A percentile compares a stretch with the other conserved stretches of the same genome.
Conservation (phyloP, 371 early-diverging fungal genomes). For the Mortierella polycephala region DNA sequence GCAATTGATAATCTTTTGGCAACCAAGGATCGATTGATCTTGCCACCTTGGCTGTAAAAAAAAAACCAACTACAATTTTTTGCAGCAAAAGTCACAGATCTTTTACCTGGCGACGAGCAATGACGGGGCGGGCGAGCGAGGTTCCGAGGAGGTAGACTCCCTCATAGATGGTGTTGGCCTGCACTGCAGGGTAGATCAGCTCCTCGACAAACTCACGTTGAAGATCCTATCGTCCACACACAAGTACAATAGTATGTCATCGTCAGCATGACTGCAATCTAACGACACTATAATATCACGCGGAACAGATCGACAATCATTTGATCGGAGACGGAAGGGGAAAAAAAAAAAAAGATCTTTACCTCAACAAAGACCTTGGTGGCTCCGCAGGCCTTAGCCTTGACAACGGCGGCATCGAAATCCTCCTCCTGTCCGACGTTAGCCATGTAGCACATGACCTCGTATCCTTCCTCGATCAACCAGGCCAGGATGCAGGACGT, state of each 20-base stretch:
- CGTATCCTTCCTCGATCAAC: conserved; percentile 97
- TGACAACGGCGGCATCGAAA: conserved; percentile 91
- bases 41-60: no score
- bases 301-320: no score
- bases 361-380: conserved; percentile 92
- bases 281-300: no score
- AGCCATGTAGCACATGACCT: conserved; percentile 96
- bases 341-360: not conserved
- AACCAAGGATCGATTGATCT: no score
- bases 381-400: conserved; percentile 95
- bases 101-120: conserved; percentile 80
- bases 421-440: conserved; percentile 99
- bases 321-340: not conserved
- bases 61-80: not conserved
- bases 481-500: conserved; percentile 98
- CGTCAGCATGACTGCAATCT: no score
- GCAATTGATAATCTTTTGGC: no score
- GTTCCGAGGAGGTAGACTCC: conserved; percentile 96
- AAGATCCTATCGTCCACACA: conserved; percentile 71
- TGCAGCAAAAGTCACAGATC: not conserved
- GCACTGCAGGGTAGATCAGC: conserved; percentile 91
- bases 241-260: not conserved
- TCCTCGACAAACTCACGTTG: conserved; percentile 93
- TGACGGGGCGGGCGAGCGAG: conserved; percentile 96
- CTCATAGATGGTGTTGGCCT: conserved; percentile 97